Percentiles rank a stretch among this genome's conserved stretches.
phyloP scores from a whole-genome alignment of 108 stramenopile genomes.

The Nannochloropsis salina region DNA sequence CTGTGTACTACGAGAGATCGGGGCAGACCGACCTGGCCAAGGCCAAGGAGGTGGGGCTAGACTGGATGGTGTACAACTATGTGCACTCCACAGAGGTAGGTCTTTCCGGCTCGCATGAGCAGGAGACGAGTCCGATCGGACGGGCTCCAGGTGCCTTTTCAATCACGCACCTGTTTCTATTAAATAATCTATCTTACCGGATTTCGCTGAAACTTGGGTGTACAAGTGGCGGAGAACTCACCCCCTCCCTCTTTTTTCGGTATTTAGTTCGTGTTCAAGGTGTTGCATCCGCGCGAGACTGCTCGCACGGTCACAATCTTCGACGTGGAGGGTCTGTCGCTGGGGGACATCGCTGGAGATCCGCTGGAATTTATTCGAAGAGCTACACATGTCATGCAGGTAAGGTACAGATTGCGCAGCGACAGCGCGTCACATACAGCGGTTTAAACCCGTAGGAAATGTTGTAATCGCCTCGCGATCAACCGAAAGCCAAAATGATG shows the following conservation, averaged over 20 bases:
- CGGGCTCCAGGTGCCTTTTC: too few relatives aligned
- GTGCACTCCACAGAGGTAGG: constrained; percentile 17
- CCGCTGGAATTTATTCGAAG: constrained; percentile 17
- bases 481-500: too few relatives aligned
- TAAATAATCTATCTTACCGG: too few relatives aligned
- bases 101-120: not conserved
- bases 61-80: constrained; percentile 20
- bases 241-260: not conserved
- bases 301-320: not conserved
- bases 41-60: not conserved
- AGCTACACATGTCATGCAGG: not conserved
- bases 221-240: too few relatives aligned
- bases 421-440: too few relatives aligned
- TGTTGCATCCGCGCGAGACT: not conserved
- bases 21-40: not conserved
- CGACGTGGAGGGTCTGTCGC: not conserved
- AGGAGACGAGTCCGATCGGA: too few relatives aligned
- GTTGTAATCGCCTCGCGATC: too few relatives aligned
- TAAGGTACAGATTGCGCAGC: not conserved
- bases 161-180: too few relatives aligned
- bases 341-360: not conserved
- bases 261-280: not conserved
- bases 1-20: constrained; percentile 8
- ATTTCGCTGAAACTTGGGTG: too few relatives aligned
- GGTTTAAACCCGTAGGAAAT: too few relatives aligned